Conservation (phyloP, 2,329 filamentous ascomycete species). For the Cytospora piceae region DNA sequence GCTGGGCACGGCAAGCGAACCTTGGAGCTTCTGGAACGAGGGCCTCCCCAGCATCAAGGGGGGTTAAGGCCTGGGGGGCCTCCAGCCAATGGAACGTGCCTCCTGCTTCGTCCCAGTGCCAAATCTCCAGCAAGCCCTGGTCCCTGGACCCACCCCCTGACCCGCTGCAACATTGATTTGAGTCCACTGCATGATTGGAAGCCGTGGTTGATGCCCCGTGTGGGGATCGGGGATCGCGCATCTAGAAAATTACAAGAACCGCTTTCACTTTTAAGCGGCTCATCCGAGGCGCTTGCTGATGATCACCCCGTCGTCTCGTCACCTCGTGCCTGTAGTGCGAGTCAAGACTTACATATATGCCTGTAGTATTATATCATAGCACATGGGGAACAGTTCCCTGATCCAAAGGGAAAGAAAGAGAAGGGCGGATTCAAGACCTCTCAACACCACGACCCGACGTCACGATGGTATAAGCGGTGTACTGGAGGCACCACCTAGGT, state of each 20-base stretch:
- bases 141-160: constrained; percentile 24
- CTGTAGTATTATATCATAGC: background rate
- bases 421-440: background rate
- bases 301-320: background rate
- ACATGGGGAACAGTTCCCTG: background rate
- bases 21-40: constrained; percentile 10
- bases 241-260: constrained; percentile 1
- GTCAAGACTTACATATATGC: background rate
- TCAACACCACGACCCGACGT: background rate
- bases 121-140: constrained; percentile 25
- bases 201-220: constrained; percentile 14
- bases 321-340: background rate
- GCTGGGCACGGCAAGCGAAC: constrained; percentile 10
- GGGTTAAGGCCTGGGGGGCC: background rate
- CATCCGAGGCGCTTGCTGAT: background rate
- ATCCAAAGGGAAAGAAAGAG: background rate
- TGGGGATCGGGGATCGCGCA: background rate
- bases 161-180: constrained; percentile 20
- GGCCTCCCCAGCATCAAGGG: constrained; percentile 16
- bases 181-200: constrained; percentile 3
- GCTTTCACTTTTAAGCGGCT: constrained; percentile 10
- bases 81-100: constrained; percentile 14
- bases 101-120: background rate
- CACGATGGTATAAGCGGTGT: constrained; percentile 7
- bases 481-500: background rate